phyloP scores from a whole-genome alignment of 163 green algal species.

The Coccomyxa subellipsoidea region DNA sequence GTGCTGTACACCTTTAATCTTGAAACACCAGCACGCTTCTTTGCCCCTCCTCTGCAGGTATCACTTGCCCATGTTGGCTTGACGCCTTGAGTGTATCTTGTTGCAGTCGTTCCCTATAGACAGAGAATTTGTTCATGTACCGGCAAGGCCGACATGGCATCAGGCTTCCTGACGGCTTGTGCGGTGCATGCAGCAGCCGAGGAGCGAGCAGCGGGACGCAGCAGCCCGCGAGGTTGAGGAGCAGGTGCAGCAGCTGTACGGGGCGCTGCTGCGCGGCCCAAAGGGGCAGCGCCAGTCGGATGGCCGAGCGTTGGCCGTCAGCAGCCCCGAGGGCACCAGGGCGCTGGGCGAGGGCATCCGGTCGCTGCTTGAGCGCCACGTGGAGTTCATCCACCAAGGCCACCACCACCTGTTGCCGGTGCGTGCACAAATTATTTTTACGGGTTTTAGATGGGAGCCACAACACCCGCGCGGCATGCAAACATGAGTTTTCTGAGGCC shows the following conservation, averaged over 20 bases:
- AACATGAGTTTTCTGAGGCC: neutral
- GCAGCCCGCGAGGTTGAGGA: neutral
- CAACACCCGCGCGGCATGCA: neutral
- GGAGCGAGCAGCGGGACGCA: neutral
- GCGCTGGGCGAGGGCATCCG: constrained; percentile 19
- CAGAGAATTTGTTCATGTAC: too few species aligned
- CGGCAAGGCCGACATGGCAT: too few species aligned
- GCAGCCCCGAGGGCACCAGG: constrained; percentile 24
- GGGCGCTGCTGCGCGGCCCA: neutral
- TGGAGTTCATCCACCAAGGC: constrained; percentile 42
- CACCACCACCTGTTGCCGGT: constrained; percentile 31
- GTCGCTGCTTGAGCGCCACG: constrained; percentile 25
- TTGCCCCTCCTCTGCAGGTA: neutral
- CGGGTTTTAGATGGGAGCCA: neutral
- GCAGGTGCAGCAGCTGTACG: neutral
- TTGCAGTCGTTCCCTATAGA: too few species aligned
- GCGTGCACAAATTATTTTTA: neutral
- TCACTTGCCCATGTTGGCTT: neutral
- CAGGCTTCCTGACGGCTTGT: too few species aligned
- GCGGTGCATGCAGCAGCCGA: neutral
- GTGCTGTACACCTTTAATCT: neutral
- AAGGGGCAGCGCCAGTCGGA: neutral
- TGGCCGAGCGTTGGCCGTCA: neutral
- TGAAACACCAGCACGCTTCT: neutral
- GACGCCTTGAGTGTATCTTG: too few species aligned